Evolutionary conservation across 768 basidiomycete genomes (phyloP).

Genomic region (Mycena maculata): DNA sequence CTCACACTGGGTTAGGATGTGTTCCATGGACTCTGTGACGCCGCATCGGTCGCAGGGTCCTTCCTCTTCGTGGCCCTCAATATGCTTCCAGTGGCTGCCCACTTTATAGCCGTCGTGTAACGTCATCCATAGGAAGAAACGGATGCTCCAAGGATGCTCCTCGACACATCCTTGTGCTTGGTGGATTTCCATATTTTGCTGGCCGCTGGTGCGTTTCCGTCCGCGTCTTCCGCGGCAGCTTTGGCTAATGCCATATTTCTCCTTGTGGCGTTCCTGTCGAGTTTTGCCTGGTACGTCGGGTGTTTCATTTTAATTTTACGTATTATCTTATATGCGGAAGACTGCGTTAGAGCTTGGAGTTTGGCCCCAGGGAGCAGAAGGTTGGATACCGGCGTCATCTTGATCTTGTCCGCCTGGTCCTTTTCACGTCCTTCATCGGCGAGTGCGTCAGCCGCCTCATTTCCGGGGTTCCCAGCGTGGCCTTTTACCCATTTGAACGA

Average conservation of each 20-base stretch:
- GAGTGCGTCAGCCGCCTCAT: too few relatives aligned
- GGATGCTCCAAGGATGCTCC: too few relatives aligned
- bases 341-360: slow-evolving; percentile 33
- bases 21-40: background rate
- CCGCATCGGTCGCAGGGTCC: background rate
- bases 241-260: background rate
- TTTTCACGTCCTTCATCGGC: too few relatives aligned
- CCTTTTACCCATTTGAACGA: slow-evolving; percentile 44
- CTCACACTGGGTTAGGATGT: background rate
- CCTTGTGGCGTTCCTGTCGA: background rate
- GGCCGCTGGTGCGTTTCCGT: background rate
- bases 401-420: too few relatives aligned
- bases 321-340: slow-evolving; percentile 24
- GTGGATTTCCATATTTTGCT: too few relatives aligned
- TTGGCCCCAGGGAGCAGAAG: slow-evolving; percentile 33
- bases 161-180: slow-evolving; percentile 14
- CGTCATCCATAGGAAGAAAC: background rate
- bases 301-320: background rate
- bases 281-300: background rate
- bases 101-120: background rate
- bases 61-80: background rate
- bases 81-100: background rate
- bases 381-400: slow-evolving; percentile 16
- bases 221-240: background rate
- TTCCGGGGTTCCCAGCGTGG: too few relatives aligned